Base-by-base conservation (phyloP, 345 rosid species). In the Rubroshorea leprosula region DNA sequence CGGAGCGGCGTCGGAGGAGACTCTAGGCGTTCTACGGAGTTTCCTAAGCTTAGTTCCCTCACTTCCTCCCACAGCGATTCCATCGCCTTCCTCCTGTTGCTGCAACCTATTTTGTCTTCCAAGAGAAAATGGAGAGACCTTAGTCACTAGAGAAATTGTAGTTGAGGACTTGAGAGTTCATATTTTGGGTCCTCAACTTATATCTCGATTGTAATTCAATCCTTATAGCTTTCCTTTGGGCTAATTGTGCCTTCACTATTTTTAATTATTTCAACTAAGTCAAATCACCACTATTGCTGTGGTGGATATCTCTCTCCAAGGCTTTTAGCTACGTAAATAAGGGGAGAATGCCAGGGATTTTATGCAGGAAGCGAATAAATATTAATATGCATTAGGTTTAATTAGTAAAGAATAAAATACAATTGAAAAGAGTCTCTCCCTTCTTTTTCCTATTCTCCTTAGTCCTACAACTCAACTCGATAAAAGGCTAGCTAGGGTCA, bases 21-120 rank as follows among this genome's bases (percentile, higher is more conserved):
- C 6, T 69, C 31, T 11, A 90, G 75, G 22, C 69, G 76, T 16
- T 79, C 78, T 12, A 86, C 65, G 27, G 58, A 63, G 47, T 55
- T 74, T 38, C 86, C 86, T 1, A 79, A 60, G 63, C 68, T 75
- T 7, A 91, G 60, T 61, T 85, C 95, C 43, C 98, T 80, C 51
- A 79, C 83, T 65, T 88, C 96, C 49, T 69, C 70, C 92, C 95
- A 88, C 16, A 88, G 58, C 10, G 56, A 64, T 4, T 81, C 64
- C 54, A 81, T 74, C 54, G 68, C 76, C 26, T 61, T 70, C 72
- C 50, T 64, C 21, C 29, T 43, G 5, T 7, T 45, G 54, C n/a
- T 0, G 22, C 47, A n/a, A n/a, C n/a, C n/a, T n/a, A n/a, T n/a
- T n/a, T n/a, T 10, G 3, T 46, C 51, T 49, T 45, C 55, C 51